Conservation (phyloP, 1,284 basidiomycete species). For the Mycena sp. region DNA sequence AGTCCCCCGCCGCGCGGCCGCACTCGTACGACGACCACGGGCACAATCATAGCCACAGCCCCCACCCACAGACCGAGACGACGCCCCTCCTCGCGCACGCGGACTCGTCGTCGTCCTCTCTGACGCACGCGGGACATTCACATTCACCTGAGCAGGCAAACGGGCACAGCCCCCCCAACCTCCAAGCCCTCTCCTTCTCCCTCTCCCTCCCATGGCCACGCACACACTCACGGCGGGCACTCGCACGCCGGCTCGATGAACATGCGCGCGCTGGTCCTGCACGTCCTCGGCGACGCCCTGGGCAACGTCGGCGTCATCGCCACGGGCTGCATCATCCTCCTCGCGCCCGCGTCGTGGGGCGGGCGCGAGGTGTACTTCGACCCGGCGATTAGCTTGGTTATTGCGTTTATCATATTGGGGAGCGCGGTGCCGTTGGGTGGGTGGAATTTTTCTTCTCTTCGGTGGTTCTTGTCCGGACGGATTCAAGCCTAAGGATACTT, state of each 20-base stretch:
- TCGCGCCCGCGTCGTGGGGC: slow-evolving; percentile 9
- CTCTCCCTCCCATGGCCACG: neutral
- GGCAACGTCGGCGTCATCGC: slow-evolving; percentile 98
- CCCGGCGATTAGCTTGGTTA: slow-evolving; percentile 93
- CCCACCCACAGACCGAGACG: slow-evolving; percentile 21
- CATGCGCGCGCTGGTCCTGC: slow-evolving; percentile 94
- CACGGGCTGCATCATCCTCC: slow-evolving; percentile 89
- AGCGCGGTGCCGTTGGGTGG: slow-evolving; percentile 81
- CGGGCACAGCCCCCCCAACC: slow-evolving; percentile 20
- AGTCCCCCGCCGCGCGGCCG: slow-evolving; percentile 53
- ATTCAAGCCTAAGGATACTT: too few relatives aligned
- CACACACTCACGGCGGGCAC: slow-evolving; percentile 13
- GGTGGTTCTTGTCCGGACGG: too few relatives aligned
- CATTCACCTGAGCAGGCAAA: neutral
- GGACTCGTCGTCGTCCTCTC: neutral
- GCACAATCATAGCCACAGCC: neutral
- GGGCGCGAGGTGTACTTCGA: slow-evolving; percentile 76
- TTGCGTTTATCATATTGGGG: slow-evolving; percentile 97
- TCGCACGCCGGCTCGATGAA: slow-evolving; percentile 86
- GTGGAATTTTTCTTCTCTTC: too few relatives aligned
- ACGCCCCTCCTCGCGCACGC: slow-evolving; percentile 30
- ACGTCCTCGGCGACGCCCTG: slow-evolving; percentile 96
- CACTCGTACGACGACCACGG: slow-evolving; percentile 37
- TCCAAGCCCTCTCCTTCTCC: neutral
- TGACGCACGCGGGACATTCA: slow-evolving; percentile 1